Evolutionary conservation across 2,329 filamentous ascomycete genomes (phyloP).

Genomic region (Trichoderma sp.): DNA sequence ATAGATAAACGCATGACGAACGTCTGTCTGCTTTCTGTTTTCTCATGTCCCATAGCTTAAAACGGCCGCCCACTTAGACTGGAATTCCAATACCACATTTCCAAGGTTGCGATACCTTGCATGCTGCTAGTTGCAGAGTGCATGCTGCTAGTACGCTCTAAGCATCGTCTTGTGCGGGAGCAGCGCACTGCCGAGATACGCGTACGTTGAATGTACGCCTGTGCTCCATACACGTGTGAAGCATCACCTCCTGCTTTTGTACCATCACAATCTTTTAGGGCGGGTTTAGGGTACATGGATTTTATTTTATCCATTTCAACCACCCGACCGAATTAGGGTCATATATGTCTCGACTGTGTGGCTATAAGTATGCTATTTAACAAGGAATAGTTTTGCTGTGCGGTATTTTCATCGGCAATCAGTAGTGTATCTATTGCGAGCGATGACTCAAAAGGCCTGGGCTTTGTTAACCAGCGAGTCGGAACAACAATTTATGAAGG

Average conservation of each 20-base stretch:
- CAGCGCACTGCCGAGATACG: constrained; percentile 6
- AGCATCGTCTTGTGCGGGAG: neutral
- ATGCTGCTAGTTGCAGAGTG: neutral
- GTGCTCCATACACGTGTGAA: neutral
- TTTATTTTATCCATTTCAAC: neutral
- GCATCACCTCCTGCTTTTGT: neutral
- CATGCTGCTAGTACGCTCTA: neutral
- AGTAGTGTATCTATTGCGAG: neutral
- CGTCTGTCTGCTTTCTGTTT: neutral
- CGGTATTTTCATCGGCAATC: neutral
- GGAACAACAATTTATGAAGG: too few relatives aligned
- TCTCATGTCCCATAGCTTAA: neutral
- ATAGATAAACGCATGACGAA: neutral
- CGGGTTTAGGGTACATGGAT: neutral
- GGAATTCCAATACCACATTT: neutral
- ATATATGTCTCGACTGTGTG: neutral
- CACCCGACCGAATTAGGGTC: neutral
- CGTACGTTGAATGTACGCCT: neutral
- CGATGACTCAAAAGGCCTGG: neutral
- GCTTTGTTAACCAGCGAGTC: too few relatives aligned
- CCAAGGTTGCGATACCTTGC: neutral
- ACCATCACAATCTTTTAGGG: neutral
- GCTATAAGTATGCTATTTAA: neutral
- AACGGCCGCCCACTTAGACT: neutral
- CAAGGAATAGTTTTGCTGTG: neutral